Conservation (phyloP, 768 basidiomycete genomes). For the Clavaria fumosa region DNA sequence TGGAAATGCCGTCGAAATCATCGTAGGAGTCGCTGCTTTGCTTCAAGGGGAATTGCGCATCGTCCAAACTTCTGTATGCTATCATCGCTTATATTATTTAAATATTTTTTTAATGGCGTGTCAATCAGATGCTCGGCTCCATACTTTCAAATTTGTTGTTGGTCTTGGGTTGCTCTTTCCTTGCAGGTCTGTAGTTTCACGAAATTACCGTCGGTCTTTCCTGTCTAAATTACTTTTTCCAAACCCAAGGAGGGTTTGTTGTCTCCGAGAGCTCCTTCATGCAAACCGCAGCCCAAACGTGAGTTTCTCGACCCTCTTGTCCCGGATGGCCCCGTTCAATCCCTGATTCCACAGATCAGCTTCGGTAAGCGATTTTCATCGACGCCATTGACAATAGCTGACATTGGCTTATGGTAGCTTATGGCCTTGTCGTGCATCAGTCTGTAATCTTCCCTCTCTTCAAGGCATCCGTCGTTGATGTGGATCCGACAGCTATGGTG, state of each 20-base stretch:
- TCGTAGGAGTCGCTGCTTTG: conserved; percentile 77
- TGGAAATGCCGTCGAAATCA: conserved; percentile 78
- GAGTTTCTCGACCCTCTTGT: too few relatives aligned
- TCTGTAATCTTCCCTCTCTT: conserved; percentile 21
- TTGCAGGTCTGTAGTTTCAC: conserved; percentile 47
- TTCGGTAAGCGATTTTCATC: too few relatives aligned
- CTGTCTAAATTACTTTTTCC: background rate
- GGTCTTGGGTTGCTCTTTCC: conserved; percentile 82
- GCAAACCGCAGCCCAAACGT: conserved; percentile 80
- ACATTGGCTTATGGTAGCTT: too few relatives aligned
- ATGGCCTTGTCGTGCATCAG: conserved; percentile 83
- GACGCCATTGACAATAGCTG: too few relatives aligned
- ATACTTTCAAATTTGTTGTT: conserved; percentile 83
- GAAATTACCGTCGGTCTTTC: too few relatives aligned
- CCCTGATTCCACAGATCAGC: too few relatives aligned
- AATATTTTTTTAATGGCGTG: background rate
- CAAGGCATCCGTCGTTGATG: conserved; percentile 1
- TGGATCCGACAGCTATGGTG: conserved; percentile 41
- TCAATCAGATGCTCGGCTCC: conserved; percentile 72
- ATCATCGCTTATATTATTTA: background rate
- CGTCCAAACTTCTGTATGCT: conserved; percentile 74
- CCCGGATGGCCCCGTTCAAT: too few relatives aligned
- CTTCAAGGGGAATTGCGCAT: conserved; percentile 76
- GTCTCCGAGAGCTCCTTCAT: conserved; percentile 60
- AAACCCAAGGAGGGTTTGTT: conserved; percentile 41